phyloP scores from a whole-genome alignment of 768 basidiomycete genomes.

The Macrolepiota dolichaula region DNA sequence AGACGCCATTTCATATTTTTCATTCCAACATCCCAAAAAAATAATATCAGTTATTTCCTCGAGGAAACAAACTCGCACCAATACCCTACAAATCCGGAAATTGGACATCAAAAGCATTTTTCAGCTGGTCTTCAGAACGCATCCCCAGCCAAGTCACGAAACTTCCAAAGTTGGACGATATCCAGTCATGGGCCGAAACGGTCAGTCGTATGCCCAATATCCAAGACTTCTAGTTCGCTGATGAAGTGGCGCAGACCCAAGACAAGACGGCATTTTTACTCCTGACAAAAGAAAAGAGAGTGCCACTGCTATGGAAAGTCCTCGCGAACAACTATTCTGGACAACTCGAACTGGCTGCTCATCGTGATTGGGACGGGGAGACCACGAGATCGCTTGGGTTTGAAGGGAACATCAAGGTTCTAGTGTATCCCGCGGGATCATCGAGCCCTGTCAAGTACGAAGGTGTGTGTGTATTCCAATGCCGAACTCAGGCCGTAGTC shows the following conservation, averaged over 20 bases:
- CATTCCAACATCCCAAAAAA: too few species aligned
- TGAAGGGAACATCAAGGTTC: conserved; percentile 59
- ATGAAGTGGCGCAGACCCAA: conserved; percentile 18
- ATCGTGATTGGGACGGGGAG: conserved; percentile 63
- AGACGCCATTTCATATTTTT: not conserved
- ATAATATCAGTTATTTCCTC: conserved; percentile 62
- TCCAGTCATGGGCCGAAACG: conserved; percentile 65
- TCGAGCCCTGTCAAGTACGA: conserved; percentile 58
- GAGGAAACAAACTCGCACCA: conserved; percentile 60
- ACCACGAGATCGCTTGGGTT: conserved; percentile 47
- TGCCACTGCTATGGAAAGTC: conserved; percentile 78
- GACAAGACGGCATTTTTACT: conserved; percentile 59
- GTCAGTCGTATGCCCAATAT: conserved; percentile 35
- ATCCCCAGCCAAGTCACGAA: conserved; percentile 71
- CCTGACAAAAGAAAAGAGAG: conserved; percentile 71
- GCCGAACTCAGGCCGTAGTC: not conserved
- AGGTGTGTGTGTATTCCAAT: conserved; percentile 38
- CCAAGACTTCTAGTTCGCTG: not conserved
- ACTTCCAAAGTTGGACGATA: conserved; percentile 51
- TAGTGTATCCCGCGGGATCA: conserved; percentile 68
- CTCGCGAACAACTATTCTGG: conserved; percentile 70
- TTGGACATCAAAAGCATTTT: conserved; percentile 68
- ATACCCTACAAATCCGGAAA: conserved; percentile 69
- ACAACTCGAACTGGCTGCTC: conserved; percentile 56
- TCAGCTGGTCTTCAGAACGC: conserved; percentile 70